phyloP scores from a whole-genome alignment of 2,329 filamentous ascomycete species.

The Rutstroemia sp. region DNA sequence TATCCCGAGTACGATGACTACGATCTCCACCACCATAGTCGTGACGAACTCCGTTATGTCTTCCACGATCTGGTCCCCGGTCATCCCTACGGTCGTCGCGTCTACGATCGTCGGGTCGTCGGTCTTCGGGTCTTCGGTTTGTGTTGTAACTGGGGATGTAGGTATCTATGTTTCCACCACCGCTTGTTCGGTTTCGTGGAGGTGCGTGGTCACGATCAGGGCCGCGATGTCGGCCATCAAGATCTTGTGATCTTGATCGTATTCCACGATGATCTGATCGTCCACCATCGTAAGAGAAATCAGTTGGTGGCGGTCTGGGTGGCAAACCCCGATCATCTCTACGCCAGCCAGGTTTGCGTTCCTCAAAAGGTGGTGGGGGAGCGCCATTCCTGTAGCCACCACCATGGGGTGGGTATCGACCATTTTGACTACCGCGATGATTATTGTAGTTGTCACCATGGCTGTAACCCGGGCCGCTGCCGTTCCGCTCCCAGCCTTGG shows the following conservation, averaged over 20 bases:
- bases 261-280: conserved; percentile 32
- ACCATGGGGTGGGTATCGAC: conserved; percentile 10
- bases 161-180: conserved; percentile 35
- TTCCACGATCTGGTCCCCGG: conserved; percentile 28
- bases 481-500: conserved; percentile 27
- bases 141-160: conserved; percentile 42
- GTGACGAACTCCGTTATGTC: conserved; percentile 32
- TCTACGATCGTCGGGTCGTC: conserved; percentile 24
- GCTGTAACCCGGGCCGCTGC: conserved; percentile 20
- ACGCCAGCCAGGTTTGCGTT: conserved; percentile 29
- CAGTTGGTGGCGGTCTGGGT: conserved; percentile 25
- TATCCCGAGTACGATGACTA: conserved; percentile 29
- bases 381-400: conserved; percentile 24
- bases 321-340: conserved; percentile 25
- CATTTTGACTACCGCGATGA: conserved; percentile 14
- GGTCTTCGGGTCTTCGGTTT: conserved; percentile 27
- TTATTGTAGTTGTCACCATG: conserved; percentile 22
- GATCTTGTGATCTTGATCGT: conserved; percentile 35
- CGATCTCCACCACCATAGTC: conserved; percentile 37
- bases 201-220: conserved; percentile 10
- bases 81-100: conserved; percentile 32
- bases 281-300: conserved; percentile 24
- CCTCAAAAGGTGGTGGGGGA: conserved; percentile 20
- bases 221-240: conserved; percentile 18
- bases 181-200: conserved; percentile 20